These are phyloP conservation scores for Colletotrichum sp. DNA, from an alignment of 2,329 filamentous ascomycete species.

Conservation along the genomic window DNA sequence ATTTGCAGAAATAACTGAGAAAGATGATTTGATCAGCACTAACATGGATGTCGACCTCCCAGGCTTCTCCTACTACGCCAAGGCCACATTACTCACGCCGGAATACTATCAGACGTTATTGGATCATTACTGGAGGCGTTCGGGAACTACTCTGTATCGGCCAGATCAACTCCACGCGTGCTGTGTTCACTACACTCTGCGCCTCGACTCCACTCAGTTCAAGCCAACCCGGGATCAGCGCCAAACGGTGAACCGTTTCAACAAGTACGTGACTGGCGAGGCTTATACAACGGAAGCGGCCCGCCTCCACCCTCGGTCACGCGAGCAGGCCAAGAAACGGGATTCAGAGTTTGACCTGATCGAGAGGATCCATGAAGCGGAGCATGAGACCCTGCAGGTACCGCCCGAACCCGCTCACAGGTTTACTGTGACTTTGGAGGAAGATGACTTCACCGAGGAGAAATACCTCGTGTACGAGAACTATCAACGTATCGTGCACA, in stretches of 20 bases:
- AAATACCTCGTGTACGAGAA: constrained; percentile 77
- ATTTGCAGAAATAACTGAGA: neutral
- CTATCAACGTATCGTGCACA: constrained; percentile 77
- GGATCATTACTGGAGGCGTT: constrained; percentile 80
- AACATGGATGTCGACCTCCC: constrained; percentile 25
- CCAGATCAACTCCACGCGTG: constrained; percentile 82
- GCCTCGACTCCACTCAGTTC: constrained; percentile 70
- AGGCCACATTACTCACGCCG: constrained; percentile 64
- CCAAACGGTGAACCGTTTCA: constrained; percentile 79
- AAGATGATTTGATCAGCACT: constrained; percentile 9
- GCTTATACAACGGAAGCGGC: constrained; percentile 69
- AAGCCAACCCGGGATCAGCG: constrained; percentile 75
- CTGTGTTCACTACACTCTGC: constrained; percentile 89
- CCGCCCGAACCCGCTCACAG: constrained; percentile 70
- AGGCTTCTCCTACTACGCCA: constrained; percentile 79
- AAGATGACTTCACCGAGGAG: constrained; percentile 74
- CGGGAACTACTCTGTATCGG: constrained; percentile 74
- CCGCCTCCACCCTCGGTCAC: constrained; percentile 69
- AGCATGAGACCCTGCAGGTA: constrained; percentile 57
- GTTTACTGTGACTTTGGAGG: constrained; percentile 74
- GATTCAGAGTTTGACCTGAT: constrained; percentile 72
- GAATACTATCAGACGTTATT: constrained; percentile 75
- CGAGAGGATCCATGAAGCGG: constrained; percentile 73
- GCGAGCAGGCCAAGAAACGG: constrained; percentile 67
- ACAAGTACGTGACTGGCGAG: constrained; percentile 72